Evolutionary conservation across 2,329 filamentous ascomycete genomes (phyloP).

Genomic region (Didymella pomorum): DNA sequence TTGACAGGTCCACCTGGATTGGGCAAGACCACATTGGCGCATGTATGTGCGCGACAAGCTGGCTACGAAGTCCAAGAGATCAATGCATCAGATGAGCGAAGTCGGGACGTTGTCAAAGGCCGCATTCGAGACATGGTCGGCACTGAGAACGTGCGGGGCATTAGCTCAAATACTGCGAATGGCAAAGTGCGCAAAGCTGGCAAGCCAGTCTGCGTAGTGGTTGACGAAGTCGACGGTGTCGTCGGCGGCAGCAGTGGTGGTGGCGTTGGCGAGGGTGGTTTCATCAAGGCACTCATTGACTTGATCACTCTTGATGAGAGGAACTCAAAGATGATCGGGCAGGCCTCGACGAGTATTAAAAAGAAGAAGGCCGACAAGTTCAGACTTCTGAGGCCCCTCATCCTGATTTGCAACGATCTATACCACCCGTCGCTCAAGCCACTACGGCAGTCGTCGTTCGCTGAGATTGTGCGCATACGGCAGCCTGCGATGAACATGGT

Average conservation of each 20-base stretch:
- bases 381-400: constrained; percentile 82
- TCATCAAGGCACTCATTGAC: constrained; percentile 93
- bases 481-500: constrained; percentile 89
- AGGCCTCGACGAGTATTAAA: constrained; percentile 45
- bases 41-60: constrained; percentile 93
- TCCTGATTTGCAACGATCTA: constrained; percentile 96
- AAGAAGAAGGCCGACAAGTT: constrained; percentile 86
- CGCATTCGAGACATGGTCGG: constrained; percentile 90
- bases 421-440: constrained; percentile 90
- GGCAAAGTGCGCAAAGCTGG: constrained; percentile 74
- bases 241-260: constrained; percentile 76
- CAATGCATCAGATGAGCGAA: constrained; percentile 96
- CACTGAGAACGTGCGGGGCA: constrained; percentile 88
- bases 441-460: constrained; percentile 81
- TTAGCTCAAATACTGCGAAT: constrained; percentile 61
- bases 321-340: constrained; percentile 63
- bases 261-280: constrained; percentile 81
- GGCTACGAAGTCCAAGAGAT: constrained; percentile 97
- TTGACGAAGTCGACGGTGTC: constrained; percentile 96
- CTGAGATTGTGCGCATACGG: constrained; percentile 90
- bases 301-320: constrained; percentile 86
- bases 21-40: constrained; percentile 94
- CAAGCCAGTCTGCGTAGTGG: constrained; percentile 88
- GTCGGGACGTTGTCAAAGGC: constrained; percentile 86
- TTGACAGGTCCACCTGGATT: constrained; percentile 91